phyloP scores from a whole-genome alignment of 139 green algal species.

The Coelastrella sp. region DNA sequence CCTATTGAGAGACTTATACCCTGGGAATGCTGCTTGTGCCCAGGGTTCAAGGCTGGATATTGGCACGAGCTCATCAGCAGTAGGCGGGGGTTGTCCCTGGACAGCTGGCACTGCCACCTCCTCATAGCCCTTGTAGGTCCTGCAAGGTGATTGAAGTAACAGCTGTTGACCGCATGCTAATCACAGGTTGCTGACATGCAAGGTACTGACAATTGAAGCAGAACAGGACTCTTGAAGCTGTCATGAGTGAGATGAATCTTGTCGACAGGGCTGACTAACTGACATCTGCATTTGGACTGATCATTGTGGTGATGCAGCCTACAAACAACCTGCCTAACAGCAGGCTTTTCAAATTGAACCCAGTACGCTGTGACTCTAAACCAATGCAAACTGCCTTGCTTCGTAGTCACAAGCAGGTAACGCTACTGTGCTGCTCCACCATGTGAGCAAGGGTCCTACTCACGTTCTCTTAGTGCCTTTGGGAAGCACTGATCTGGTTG shows the following conservation, averaged over 20 bases:
- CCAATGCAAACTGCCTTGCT: no score
- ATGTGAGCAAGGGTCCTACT: neutral
- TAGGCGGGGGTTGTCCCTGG: conserved; percentile 46
- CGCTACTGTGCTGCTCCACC: neutral
- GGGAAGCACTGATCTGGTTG: conserved; percentile 44
- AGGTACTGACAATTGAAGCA: no score
- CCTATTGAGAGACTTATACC: conserved; percentile 96
- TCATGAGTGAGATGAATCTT: no score
- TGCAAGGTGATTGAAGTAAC: conserved; percentile 44
- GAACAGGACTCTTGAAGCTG: no score
- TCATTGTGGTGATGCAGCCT: no score
- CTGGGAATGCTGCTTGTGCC: conserved; percentile 87
- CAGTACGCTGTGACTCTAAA: no score
- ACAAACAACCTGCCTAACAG: no score
- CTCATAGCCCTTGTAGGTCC: conserved; percentile 88
- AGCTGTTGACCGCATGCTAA: neutral
- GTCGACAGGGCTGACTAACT: no score
- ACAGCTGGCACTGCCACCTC: conserved; percentile 87
- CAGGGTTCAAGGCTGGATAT: conserved; percentile 86
- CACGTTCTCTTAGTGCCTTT: conserved; percentile 59
- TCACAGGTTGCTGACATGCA: no score
- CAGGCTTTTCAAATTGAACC: no score
- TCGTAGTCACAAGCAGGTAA: no score
- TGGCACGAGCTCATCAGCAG: conserved; percentile 69
- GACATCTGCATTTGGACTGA: no score